phyloP scores from a whole-genome alignment of 2,329 filamentous ascomycete species.

The Colletotrichum viniferum region DNA sequence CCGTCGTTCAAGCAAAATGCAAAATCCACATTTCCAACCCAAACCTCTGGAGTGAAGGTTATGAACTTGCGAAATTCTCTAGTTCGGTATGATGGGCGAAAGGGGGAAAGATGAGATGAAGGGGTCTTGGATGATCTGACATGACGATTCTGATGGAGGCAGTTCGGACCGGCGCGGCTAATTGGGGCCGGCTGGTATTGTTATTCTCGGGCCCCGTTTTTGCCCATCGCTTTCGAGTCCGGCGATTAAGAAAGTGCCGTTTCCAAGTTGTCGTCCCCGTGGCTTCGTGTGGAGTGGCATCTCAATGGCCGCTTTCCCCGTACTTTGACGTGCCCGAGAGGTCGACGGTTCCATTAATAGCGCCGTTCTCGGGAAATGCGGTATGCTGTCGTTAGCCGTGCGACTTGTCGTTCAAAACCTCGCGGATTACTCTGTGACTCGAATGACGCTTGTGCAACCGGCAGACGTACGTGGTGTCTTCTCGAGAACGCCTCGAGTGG shows the following conservation, averaged over 20 bases:
- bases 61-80: neutral
- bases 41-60: neutral
- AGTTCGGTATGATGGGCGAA: neutral
- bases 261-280: neutral
- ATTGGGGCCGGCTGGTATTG: neutral
- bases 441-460: neutral
- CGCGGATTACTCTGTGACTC: neutral
- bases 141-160: neutral
- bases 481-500: neutral
- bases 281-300: neutral
- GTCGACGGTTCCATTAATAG: neutral
- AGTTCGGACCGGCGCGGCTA: constrained; percentile 17
- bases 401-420: neutral
- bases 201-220: neutral
- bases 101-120: constrained; percentile 7
- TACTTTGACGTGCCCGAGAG: neutral
- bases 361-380: neutral
- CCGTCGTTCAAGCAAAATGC: neutral
- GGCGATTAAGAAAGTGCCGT: neutral
- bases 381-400: neutral
- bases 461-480: neutral
- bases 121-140: constrained; percentile 2
- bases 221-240: neutral
- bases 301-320: neutral
- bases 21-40: neutral